A percentile compares a stretch with the other conserved stretches of the same genome.
Conservation (phyloP, 1,139 yeast genomes). For the Debaryomyces subglobosus region DNA sequence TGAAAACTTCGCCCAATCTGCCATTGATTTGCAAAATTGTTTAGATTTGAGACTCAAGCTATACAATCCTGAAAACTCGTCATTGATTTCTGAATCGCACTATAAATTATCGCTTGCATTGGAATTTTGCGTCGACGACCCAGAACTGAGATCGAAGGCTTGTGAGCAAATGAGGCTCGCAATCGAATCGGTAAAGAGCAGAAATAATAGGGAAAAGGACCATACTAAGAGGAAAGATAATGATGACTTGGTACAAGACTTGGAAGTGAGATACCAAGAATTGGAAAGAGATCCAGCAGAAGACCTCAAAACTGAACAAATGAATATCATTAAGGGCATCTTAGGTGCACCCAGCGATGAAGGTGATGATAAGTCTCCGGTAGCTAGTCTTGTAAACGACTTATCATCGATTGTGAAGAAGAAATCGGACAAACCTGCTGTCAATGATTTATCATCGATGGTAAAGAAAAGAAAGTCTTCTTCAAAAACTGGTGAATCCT, state of each 20-base stretch:
- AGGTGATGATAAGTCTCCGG: constrained; percentile 13
- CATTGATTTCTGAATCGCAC: constrained; percentile 75
- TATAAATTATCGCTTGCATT: constrained; percentile 80
- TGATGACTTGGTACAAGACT: constrained; percentile 54
- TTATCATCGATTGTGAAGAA: constrained; percentile 18
- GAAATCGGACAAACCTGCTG: constrained; percentile 18
- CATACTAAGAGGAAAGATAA: constrained; percentile 45
- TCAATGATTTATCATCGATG: constrained; percentile 40
- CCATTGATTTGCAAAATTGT: constrained; percentile 62
- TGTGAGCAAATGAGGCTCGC: constrained; percentile 63
- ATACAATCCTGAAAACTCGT: constrained; percentile 51
- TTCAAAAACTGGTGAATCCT: constrained; percentile 12
- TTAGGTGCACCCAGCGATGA: constrained; percentile 51
- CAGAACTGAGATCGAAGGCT: constrained; percentile 52
- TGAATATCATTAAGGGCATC: constrained; percentile 62
- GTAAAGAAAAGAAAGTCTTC: constrained; percentile 38
- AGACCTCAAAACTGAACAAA: constrained; percentile 56
- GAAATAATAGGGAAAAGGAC: constrained; percentile 33
- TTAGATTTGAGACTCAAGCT: constrained; percentile 59
- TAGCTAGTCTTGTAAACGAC: constrained; percentile 13
- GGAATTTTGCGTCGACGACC: constrained; percentile 66
- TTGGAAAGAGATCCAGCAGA: constrained; percentile 55
- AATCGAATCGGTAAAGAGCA: constrained; percentile 57
- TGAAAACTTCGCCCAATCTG: constrained; percentile 79
- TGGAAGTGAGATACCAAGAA: constrained; percentile 55